Conservation (phyloP, 1,284 basidiomycete genomes). For the Malassezia japonica region DNA sequence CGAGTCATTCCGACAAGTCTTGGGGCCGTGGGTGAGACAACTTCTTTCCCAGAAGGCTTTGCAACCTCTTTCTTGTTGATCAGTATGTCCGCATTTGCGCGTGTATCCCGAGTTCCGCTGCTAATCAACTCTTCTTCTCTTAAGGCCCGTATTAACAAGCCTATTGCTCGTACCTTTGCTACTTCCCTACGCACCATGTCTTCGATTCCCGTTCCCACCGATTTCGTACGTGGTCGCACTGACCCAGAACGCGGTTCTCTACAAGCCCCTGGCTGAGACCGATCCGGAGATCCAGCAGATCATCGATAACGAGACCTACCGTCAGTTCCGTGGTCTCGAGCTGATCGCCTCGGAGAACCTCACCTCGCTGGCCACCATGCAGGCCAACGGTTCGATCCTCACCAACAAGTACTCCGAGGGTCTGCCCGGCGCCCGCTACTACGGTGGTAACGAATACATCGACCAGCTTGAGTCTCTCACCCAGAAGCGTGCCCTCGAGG, state of each 20-base stretch:
- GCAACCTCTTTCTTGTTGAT: background rate
- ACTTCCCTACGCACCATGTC: constrained; percentile 22
- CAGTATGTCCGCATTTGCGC: constrained; percentile 15
- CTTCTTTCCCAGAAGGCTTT: no score
- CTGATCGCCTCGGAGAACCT: constrained; percentile 76
- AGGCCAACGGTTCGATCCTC: constrained; percentile 96
- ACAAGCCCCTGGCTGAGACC: constrained; percentile 72
- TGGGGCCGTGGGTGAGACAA: no score
- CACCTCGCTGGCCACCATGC: constrained; percentile 57
- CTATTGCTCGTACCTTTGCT: background rate
- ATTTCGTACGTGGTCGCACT: constrained; percentile 31
- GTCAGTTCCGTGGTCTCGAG: constrained; percentile 90
- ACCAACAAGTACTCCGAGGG: constrained; percentile 83
- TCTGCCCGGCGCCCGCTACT: constrained; percentile 77
- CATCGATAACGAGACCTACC: constrained; percentile 98
- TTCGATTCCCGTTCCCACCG: constrained; percentile 38
- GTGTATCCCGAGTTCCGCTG: constrained; percentile 5
- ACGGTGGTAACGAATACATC: constrained; percentile 77
- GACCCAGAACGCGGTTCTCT: constrained; percentile 76
- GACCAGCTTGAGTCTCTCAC: constrained; percentile 92
- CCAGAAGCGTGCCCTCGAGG: constrained; percentile 87
- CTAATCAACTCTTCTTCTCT: constrained; percentile 6
- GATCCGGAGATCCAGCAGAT: constrained; percentile 93
- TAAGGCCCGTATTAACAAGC: background rate
- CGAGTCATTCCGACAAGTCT: no score